A percentile compares a stretch with the other conserved stretches of the same genome.
phyloP scores from a whole-genome alignment of 331 rosid species.

The Saraca asoca region DNA sequence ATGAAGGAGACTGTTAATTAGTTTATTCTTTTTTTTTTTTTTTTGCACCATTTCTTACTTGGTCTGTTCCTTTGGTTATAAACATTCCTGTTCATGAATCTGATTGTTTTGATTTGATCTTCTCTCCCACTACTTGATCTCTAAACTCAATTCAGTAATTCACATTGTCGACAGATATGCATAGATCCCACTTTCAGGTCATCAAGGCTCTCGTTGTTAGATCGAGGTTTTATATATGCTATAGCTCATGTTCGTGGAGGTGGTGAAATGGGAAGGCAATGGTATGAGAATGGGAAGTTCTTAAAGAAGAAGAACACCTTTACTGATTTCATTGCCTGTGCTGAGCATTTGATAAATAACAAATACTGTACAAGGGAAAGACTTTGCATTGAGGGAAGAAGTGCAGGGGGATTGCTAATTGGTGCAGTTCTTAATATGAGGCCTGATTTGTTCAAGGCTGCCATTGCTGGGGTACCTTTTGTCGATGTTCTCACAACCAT shows the following conservation, averaged over 20 bases:
- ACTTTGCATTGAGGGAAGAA: slow-evolving; percentile 82
- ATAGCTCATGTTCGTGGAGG: slow-evolving; percentile 95
- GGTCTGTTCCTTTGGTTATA: slow-evolving; percentile 16
- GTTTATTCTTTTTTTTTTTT: no score
- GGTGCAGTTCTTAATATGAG: slow-evolving; percentile 97
- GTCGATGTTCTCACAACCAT: slow-evolving; percentile 93
- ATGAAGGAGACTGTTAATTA: no score
- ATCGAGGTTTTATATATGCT: slow-evolving; percentile 81
- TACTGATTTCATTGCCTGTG: slow-evolving; percentile 86
- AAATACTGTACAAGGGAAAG: slow-evolving; percentile 72
- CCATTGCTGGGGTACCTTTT: slow-evolving; percentile 91
- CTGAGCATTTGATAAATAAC: slow-evolving; percentile 78
- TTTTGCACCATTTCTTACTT: no score
- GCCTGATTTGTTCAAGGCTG: slow-evolving; percentile 93
- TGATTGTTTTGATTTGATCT: neutral
- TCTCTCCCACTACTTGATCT: neutral
- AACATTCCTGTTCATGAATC: slow-evolving; percentile 13
- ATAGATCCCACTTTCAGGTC: slow-evolving; percentile 75
- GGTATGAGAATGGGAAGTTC: slow-evolving; percentile 93
- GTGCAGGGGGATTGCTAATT: slow-evolving; percentile 92
- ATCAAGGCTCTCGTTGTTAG: slow-evolving; percentile 80
- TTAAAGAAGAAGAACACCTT: slow-evolving; percentile 84
- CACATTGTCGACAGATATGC: slow-evolving; percentile 53
- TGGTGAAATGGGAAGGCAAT: slow-evolving; percentile 97
- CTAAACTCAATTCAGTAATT: slow-evolving; percentile 16